Percentiles rank a stretch among this genome's conserved stretches.
phyloP scores from a whole-genome alignment of 2,329 filamentous ascomycete species.

The Verticillium zaregamsianum region DNA sequence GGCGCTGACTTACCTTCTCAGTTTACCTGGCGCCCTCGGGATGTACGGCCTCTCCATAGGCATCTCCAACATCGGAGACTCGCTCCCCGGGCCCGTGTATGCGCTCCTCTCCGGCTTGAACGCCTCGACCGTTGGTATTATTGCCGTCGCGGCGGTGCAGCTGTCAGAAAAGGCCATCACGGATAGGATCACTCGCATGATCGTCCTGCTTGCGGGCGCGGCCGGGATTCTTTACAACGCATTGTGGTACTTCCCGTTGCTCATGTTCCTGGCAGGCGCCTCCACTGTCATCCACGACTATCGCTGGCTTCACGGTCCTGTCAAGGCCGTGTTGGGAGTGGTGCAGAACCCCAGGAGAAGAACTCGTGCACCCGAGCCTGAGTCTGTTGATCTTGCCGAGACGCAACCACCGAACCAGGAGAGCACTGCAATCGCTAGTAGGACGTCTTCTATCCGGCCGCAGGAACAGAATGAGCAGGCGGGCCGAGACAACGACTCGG shows the following conservation, averaged over 20 bases:
- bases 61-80: constrained; percentile 53
- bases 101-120: constrained; percentile 69
- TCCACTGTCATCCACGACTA: constrained; percentile 53
- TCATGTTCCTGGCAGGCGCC: constrained; percentile 55
- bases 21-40: constrained; percentile 64
- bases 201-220: constrained; percentile 60
- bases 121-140: constrained; percentile 66
- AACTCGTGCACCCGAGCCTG: neutral
- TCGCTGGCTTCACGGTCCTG: constrained; percentile 39
- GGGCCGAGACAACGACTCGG: neutral
- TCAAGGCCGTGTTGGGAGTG: neutral
- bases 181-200: constrained; percentile 55
- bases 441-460: constrained; percentile 1
- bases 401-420: neutral
- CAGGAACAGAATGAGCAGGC: neutral
- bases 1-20: constrained; percentile 16
- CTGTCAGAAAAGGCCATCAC: constrained; percentile 65
- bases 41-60: constrained; percentile 67
- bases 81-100: constrained; percentile 59
- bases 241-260: constrained; percentile 68
- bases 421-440: neutral
- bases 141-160: constrained; percentile 65
- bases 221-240: constrained; percentile 68
- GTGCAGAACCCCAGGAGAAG: neutral
- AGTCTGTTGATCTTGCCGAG: neutral